Evolutionary conservation across 2,329 filamentous ascomycete genomes (phyloP).

Genomic region (Teratosphaeria epicoccoides): DNA sequence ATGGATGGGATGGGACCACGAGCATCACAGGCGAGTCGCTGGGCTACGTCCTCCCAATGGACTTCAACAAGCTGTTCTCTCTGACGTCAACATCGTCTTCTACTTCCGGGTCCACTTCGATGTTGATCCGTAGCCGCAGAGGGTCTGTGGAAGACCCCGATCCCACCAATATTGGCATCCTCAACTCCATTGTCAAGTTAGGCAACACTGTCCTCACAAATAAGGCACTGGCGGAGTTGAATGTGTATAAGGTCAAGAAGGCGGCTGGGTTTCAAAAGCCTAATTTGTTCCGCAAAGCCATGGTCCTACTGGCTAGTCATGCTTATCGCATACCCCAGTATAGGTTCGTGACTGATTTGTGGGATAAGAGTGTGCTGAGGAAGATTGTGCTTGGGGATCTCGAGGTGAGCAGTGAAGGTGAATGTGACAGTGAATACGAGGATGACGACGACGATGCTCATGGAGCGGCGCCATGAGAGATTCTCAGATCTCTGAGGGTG

Average conservation of each 20-base stretch:
- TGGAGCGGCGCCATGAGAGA: background rate
- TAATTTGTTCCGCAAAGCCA: constrained; percentile 71
- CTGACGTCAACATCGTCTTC: constrained; percentile 28
- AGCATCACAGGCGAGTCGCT: constrained; percentile 72
- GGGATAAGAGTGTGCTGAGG: constrained; percentile 80
- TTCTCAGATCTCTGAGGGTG: background rate
- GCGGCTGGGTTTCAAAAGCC: constrained; percentile 65
- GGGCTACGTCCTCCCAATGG: constrained; percentile 74
- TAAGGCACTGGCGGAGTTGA: constrained; percentile 71
- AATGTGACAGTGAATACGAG: constrained; percentile 35
- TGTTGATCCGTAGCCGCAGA: constrained; percentile 8
- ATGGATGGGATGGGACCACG: constrained; percentile 87
- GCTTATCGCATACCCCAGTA: constrained; percentile 81
- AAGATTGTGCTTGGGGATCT: constrained; percentile 67
- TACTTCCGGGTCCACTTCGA: constrained; percentile 4
- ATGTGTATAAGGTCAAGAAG: constrained; percentile 47
- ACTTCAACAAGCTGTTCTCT: constrained; percentile 69
- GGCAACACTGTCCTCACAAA: constrained; percentile 91
- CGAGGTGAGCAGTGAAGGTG: background rate
- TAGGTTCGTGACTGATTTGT: constrained; percentile 84
- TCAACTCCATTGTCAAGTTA: constrained; percentile 76
- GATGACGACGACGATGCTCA: constrained; percentile 23
- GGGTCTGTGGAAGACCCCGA: constrained; percentile 33
- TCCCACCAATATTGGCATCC: constrained; percentile 53
- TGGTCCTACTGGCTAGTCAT: constrained; percentile 76